Percentiles rank a stretch among this genome's conserved stretches.
Evolutionary conservation across 257 asterid species (phyloP).

Genomic region (Solanum etuberosum): DNA sequence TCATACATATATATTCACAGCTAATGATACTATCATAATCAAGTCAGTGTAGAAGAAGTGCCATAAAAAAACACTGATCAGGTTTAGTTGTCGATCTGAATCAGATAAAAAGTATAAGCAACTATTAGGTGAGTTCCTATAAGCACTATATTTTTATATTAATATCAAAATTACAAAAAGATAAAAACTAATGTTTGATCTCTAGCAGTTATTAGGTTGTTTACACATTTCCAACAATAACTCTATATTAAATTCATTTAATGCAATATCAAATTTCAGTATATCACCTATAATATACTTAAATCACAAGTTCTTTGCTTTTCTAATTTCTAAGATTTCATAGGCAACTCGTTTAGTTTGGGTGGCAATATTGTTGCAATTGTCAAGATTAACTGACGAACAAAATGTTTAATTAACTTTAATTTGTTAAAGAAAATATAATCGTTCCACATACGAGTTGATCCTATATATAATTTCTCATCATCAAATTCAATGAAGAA

Average conservation of each 20-base stretch:
- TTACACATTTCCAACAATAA: too few relatives aligned
- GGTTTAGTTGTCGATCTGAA: neutral
- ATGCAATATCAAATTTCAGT: too few relatives aligned
- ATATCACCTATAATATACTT: neutral
- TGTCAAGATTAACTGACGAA: neutral
- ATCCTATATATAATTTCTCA: neutral
- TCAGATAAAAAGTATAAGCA: neutral
- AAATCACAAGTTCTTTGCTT: neutral
- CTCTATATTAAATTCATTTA: too few relatives aligned
- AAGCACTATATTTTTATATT: neutral
- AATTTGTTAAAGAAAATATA: neutral
- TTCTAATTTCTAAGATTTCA: neutral
- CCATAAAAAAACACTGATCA: neutral
- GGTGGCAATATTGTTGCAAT: neutral
- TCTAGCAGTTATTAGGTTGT: too few relatives aligned
- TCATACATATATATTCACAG: neutral
- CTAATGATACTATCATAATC: neutral
- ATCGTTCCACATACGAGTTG: neutral
- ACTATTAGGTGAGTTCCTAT: neutral
- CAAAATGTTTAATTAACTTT: neutral
- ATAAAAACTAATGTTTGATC: too few relatives aligned
- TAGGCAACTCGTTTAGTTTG: neutral
- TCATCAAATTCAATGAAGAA: neutral
- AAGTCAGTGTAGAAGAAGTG: neutral
- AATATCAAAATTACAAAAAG: neutral